Evolutionary conservation across 2,329 filamentous ascomycete genomes (phyloP), one percentile per base, ranked within the genome.

Genomic region (Colletotrichum chlorophyti): DNA sequence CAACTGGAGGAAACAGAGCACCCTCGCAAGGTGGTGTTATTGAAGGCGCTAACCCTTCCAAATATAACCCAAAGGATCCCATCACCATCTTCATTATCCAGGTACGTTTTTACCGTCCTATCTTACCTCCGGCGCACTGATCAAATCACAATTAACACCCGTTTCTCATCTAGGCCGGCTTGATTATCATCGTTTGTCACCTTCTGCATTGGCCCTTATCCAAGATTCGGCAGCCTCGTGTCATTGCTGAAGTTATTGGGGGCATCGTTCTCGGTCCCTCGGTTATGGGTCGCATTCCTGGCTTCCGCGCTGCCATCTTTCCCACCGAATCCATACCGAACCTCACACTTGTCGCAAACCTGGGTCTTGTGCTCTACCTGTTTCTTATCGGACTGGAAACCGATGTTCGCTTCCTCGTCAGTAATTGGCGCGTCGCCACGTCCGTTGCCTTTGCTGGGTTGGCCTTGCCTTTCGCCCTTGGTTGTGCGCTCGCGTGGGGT

Each of bases 351-450:
- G 90, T 91, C 40, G 92, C 93, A 40, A 96, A 95, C 65, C 75
- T 97, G 4, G 93, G 93, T 6, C 78, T 97, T 49, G 84, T 96
- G 12, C 80, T 97, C 7, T 96, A 95, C 70, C 79, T 97, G 31
- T 97, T 97, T 74, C 80, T 96, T 57, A 91, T 96, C 21, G 93
- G 91, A 2, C 80, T 97, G 3, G 93, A 97, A 76, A 91, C 93
- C 40, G 91, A 97, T 68, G 78, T 96, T 37, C 83, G 90, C 35
- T 87, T 92, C 66, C 83, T 96, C 59, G 74, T 87, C 24, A 86
- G 83, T 67, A 96, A 96, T 69, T 96, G 92, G 92, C 85, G 84
- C 41, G 80, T 93, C 5, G 92, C 93, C 0, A 72, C 89, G 15
- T 90, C 86, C 65, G 93, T 97, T 2, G 91, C 90, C 1, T 75